Base-by-base conservation (phyloP, 2,329 filamentous ascomycete genomes). In the Rhynchosporium secalis region DNA sequence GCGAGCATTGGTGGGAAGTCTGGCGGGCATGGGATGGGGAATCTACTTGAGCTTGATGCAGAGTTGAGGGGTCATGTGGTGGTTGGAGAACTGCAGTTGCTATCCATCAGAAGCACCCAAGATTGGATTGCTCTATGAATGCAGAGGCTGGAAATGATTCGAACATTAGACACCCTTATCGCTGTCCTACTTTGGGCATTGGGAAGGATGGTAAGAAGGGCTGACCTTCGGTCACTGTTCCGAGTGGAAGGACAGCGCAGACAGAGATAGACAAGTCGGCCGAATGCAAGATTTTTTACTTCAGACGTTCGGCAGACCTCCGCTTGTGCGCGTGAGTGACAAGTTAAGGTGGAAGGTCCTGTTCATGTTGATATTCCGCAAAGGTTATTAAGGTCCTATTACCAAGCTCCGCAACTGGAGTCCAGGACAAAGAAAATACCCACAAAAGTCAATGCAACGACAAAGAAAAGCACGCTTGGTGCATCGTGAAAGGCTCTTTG, bases 11-110 rank as follows among this genome's bases (percentile, higher is more conserved):
- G 83, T 92, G 65, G 89, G 86, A n/a, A 85, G 86, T 67, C 74
- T 88, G 56, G 89, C 88, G 20, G 90, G 90, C 4, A 80, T 94
- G 29, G 81, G 79, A 13, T 94, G 90, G 90, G 87, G 87, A 0
- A 80, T 92, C 47, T 93, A 90, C 74, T 78, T 93, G 76, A 91
- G 88, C 72, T 76, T 92, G 70, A 75, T 85, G 66, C 81, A 81
- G 43, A 78, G 76, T 29, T 67, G 48, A 57, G 56, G 26, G 43
- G 6, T 38, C 3, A 38, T 5, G 43, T 46, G 33, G n/a, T 43
- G 43, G n/a, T 10, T 20, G 4, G 20, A 20, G 20, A 20, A 20
- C 20, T 20, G 20, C 20, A 20, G 20, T 20, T 41, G 40, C 33
- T 36, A 40, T 43, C 4, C 15, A 43, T 4, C 15, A 46, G n/a